A percentile compares a stretch with the other conserved stretches of the same genome.
phyloP scores from a whole-genome alignment of 1,284 basidiomycete genomes.

The Taiwanofungus camphoratus region DNA sequence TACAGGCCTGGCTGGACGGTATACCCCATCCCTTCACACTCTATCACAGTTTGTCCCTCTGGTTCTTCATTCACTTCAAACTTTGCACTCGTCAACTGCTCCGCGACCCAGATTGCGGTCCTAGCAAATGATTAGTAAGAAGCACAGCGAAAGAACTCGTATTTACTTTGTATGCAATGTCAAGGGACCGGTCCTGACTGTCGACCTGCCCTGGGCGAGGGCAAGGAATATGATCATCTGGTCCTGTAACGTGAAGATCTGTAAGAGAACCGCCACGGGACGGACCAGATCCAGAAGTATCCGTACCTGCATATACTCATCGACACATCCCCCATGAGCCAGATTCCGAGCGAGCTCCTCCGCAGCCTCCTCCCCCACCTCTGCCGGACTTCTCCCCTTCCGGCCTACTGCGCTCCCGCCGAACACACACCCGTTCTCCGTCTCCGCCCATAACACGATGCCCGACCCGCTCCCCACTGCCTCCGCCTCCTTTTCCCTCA shows the following conservation, averaged over 20 bases:
- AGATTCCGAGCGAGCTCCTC: conserved; percentile 48
- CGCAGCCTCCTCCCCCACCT: conserved; percentile 55
- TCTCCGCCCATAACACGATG: conserved; percentile 66
- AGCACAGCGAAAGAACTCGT: neutral
- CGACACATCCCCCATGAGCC: conserved; percentile 58
- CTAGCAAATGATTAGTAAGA: conserved; percentile 28
- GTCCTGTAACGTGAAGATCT: conserved; percentile 38
- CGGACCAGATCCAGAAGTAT: neutral
- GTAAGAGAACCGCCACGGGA: neutral
- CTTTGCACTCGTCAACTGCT: conserved; percentile 54
- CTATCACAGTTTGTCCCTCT: conserved; percentile 2
- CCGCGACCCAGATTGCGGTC: conserved; percentile 64
- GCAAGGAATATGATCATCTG: conserved; percentile 73
- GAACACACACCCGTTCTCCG: conserved; percentile 55
- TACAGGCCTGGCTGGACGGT: too few species aligned
- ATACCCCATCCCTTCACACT: conserved; percentile 4
- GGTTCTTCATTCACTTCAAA: conserved; percentile 41
- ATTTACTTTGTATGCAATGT: conserved; percentile 60
- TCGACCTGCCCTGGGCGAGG: conserved; percentile 56
- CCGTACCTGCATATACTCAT: conserved; percentile 52
- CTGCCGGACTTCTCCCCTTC: conserved; percentile 37
- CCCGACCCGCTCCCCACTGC: conserved; percentile 59
- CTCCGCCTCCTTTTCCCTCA: conserved; percentile 41
- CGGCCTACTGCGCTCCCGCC: conserved; percentile 58
- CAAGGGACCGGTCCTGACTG: conserved; percentile 48